These are phyloP conservation scores for Phytopythium ostracodes DNA, from an alignment of 352 stramenopile species.

Conservation along the genomic window DNA sequence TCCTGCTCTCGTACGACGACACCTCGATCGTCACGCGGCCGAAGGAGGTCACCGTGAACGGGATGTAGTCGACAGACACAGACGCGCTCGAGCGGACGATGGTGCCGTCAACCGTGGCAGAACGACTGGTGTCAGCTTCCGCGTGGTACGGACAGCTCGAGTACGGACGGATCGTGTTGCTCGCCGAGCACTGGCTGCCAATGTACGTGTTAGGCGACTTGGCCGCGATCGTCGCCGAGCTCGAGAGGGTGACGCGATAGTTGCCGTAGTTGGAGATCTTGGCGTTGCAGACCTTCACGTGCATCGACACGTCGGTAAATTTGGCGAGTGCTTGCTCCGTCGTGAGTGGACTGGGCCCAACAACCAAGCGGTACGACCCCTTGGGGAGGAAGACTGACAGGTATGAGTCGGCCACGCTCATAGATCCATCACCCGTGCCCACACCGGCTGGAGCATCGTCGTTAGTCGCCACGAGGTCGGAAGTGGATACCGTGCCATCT, in stretches of 20 bases:
- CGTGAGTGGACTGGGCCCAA: slow-evolving; percentile 52
- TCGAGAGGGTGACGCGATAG: slow-evolving; percentile 57
- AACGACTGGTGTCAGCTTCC: slow-evolving; percentile 31
- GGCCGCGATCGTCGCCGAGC: slow-evolving; percentile 25
- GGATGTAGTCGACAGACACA: slow-evolving; percentile 59
- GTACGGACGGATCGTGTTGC: slow-evolving; percentile 27
- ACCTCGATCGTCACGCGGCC: slow-evolving; percentile 58
- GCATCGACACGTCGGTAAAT: slow-evolving; percentile 28
- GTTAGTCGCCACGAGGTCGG: slow-evolving; percentile 31
- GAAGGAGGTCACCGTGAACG: slow-evolving; percentile 42
- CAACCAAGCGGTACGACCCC: slow-evolving; percentile 53
- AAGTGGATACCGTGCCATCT: slow-evolving; percentile 16
- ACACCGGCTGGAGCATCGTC: slow-evolving; percentile 41
- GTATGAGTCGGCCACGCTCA: slow-evolving; percentile 57
- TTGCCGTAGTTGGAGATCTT: slow-evolving; percentile 63
- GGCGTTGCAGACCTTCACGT: slow-evolving; percentile 39
- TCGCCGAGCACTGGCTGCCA: slow-evolving; percentile 46
- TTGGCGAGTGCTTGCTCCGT: slow-evolving; percentile 34
- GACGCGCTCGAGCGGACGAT: slow-evolving; percentile 35
- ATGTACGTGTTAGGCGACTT: slow-evolving; percentile 48
- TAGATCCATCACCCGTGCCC: slow-evolving; percentile 41
- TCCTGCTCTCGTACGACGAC: slow-evolving; percentile 41
- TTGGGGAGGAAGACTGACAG: slow-evolving; percentile 28
- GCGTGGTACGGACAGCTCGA: slow-evolving; percentile 47
- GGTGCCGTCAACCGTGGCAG: slow-evolving; percentile 40